Conservation (phyloP, 495 filamentous ascomycete genomes). For the Hypoxylon subgilvum region DNA sequence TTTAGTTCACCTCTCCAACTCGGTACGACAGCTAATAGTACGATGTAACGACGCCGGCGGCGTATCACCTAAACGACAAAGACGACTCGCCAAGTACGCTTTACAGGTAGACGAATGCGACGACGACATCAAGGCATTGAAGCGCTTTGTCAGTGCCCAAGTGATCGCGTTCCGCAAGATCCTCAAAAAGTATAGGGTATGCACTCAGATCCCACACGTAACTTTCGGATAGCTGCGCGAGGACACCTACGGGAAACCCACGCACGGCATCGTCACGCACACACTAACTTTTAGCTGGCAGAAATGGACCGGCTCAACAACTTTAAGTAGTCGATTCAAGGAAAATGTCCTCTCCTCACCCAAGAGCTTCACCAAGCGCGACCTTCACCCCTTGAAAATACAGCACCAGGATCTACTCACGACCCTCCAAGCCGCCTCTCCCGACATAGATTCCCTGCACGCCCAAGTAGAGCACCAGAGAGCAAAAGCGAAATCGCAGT, state of each 20-base stretch:
- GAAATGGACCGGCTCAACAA: conserved; percentile 72
- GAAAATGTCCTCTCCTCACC: conserved; percentile 61
- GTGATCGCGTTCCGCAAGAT: conserved; percentile 72
- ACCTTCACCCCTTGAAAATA: conserved; percentile 60
- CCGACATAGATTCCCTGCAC: conserved; percentile 24
- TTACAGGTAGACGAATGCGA: conserved; percentile 56
- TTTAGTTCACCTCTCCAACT: conserved; percentile 58
- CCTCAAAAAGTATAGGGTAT: conserved; percentile 71
- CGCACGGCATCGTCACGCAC: not conserved
- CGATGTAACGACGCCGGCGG: conserved; percentile 46
- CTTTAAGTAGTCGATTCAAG: conserved; percentile 63
- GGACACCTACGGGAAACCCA: conserved; percentile 19
- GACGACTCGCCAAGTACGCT: conserved; percentile 58
- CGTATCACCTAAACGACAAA: conserved; percentile 47
- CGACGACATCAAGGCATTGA: conserved; percentile 65
- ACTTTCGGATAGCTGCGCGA: conserved; percentile 11
- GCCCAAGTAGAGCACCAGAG: conserved; percentile 24
- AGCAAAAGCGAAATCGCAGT: conserved; percentile 5
- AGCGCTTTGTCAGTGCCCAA: conserved; percentile 68
- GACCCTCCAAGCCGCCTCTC: conserved; percentile 54
- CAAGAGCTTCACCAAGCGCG: conserved; percentile 66
- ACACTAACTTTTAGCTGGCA: conserved; percentile 30
- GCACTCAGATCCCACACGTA: conserved; percentile 29
- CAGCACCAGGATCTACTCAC: conserved; percentile 63
- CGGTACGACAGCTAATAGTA: conserved; percentile 55